phyloP scores from a whole-genome alignment of 768 basidiomycete species.

The Leucocoprinus birnbaumii region DNA sequence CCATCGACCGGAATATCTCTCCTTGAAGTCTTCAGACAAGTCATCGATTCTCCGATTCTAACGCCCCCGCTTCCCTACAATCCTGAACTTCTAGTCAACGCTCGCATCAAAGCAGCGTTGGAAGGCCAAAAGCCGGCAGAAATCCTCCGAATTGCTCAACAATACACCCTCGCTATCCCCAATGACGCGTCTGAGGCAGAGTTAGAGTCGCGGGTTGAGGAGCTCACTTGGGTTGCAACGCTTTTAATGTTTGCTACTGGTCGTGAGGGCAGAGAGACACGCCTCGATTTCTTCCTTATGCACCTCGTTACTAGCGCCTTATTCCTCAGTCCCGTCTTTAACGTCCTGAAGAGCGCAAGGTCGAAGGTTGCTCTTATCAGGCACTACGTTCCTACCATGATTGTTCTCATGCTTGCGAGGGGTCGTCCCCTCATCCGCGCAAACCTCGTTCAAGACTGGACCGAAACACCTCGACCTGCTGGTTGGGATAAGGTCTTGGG shows the following conservation, averaged over 20 bases:
- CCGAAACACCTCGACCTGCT: constrained; percentile 38
- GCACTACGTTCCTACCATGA: constrained; percentile 34
- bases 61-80: constrained; percentile 52
- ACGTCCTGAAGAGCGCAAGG: constrained; percentile 25
- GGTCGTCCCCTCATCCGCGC: constrained; percentile 54
- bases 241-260: constrained; percentile 47
- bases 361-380: constrained; percentile 46
- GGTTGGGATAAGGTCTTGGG: constrained; percentile 2
- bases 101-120: constrained; percentile 30
- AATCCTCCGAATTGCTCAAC: constrained; percentile 40
- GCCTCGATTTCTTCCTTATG: constrained; percentile 60
- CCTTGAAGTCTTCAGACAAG: constrained; percentile 45
- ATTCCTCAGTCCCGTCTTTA: constrained; percentile 43
- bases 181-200: constrained; percentile 26
- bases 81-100: constrained; percentile 35
- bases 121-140: constrained; percentile 38
- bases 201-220: constrained; percentile 42
- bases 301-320: constrained; percentile 52
- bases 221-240: constrained; percentile 45
- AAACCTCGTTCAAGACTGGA: constrained; percentile 43
- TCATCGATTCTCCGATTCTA: constrained; percentile 48
- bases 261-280: constrained; percentile 41
- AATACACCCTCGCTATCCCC: constrained; percentile 31
- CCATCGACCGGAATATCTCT: constrained; percentile 29
- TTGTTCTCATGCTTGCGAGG: constrained; percentile 32